These are phyloP conservation scores for Penicillium canescens DNA, from an alignment of 495 filamentous ascomycete species.

Conservation along the genomic window DNA sequence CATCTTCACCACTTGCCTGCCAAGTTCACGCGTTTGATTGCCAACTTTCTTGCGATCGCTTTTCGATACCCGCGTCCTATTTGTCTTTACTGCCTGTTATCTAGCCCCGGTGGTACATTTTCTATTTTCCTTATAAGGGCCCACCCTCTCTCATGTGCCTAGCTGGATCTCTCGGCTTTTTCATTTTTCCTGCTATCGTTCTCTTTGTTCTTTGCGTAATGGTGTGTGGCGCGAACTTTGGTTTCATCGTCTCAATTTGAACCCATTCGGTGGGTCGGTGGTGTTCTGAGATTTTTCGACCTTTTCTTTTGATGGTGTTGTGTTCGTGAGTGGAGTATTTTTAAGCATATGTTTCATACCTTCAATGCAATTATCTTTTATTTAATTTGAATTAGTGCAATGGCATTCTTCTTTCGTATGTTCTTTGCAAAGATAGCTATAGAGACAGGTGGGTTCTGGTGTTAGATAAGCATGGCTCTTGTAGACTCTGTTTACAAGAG, in stretches of 20 bases:
- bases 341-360: not conserved
- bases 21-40: not conserved
- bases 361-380: not conserved
- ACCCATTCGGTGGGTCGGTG: constrained; percentile 7
- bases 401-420: too few relatives aligned
- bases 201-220: constrained; percentile 9
- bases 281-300: constrained; percentile 14
- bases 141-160: not conserved
- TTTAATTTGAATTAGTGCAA: too few relatives aligned
- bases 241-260: constrained; percentile 2
- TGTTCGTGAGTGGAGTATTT: not conserved
- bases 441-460: too few relatives aligned
- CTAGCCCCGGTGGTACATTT: not conserved
- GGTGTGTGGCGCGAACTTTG: constrained; percentile 23
- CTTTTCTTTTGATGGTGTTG: not conserved
- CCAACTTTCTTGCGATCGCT: not conserved
- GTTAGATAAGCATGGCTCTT: too few relatives aligned
- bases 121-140: not conserved
- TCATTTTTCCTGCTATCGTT: constrained; percentile 24
- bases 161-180: constrained; percentile 9
- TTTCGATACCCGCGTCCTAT: constrained; percentile 21
- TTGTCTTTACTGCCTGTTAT: constrained; percentile 8
- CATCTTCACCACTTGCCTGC: not conserved
- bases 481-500: too few relatives aligned
- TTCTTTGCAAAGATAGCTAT: too few relatives aligned